Base-by-base conservation (phyloP, 768 basidiomycete genomes). In the Mycena galericulata region DNA sequence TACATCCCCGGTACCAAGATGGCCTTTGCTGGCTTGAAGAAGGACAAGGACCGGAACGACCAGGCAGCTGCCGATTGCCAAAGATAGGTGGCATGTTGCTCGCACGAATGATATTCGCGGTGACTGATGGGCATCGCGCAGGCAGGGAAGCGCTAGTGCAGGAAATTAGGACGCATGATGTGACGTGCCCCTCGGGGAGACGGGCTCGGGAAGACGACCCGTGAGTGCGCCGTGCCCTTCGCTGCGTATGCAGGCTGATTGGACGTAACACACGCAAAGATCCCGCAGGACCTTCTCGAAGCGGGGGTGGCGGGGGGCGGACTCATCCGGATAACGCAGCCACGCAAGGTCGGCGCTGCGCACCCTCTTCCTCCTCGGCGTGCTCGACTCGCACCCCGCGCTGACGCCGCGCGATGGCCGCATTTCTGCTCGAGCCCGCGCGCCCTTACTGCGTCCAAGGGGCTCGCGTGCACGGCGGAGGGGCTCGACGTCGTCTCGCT, bases 181-280 rank as follows among this genome's bases (percentile, higher is more conserved):
- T 95, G 9, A 93, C 91, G 1, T 99, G 47, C 87, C 99, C 11
- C 86, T 99, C 2, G 98, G 97, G 41, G 98, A 99, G 80, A 99
- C 98, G 0, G 98, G 98, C 15, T 98, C 96, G 22, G 98, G 69
- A 99, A 99, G 83, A 97, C 97, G 0, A 99, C 98, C 54, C 97
- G 97, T 97, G 41, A 60, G 56, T 50, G n/a, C 56, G 7, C 14
- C 15, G 7, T 8, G 11, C n/a, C n/a, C n/a, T n/a, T n/a, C n/a
- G n/a, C n/a, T n/a, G n/a, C 34, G 17, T 40, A 54, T 30, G 53
- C 34, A n/a, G n/a, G n/a, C n/a, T n/a, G n/a, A n/a, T n/a, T n/a
- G n/a, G n/a, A n/a, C 34, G 41, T 67, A 26, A 46, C 53, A 43
- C 67, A 20, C 53, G 40, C 81, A 99, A 97, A 99, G 85, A 89